Conservation (phyloP, 495 filamentous ascomycete species). For the Penicillium goetzii region DNA sequence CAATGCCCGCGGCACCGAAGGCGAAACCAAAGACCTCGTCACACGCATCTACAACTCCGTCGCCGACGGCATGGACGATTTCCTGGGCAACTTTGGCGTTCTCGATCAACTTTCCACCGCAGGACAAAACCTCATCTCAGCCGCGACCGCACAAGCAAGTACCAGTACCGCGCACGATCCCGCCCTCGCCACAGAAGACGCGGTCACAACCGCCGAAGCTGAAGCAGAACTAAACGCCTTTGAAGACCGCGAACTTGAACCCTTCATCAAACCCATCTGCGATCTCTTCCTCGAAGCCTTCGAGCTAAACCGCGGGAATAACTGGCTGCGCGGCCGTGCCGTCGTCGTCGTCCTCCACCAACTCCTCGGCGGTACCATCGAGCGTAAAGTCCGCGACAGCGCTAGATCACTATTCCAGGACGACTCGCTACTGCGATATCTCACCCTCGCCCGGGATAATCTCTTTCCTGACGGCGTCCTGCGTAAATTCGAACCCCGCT, state of each 20-base stretch:
- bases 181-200: conserved; percentile 57
- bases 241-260: conserved; percentile 84
- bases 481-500: conserved; percentile 55
- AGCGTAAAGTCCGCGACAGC: conserved; percentile 87
- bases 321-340: conserved; percentile 89
- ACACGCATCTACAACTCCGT: conserved; percentile 94
- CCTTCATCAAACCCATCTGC: conserved; percentile 97
- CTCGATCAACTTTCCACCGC: conserved; percentile 92
- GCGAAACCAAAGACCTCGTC: conserved; percentile 85
- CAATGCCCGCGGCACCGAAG: conserved; percentile 54
- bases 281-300: conserved; percentile 97
- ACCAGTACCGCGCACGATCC: conserved; percentile 40
- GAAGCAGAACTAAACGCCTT: conserved; percentile 95
- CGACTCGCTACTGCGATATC: conserved; percentile 74
- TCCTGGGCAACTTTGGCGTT: conserved; percentile 91
- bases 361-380: conserved; percentile 81
- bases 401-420: conserved; percentile 71
- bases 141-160: conserved; percentile 77
- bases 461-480: conserved; percentile 79
- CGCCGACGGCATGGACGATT: conserved; percentile 97
- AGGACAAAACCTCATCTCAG: conserved; percentile 89
- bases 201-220: conserved; percentile 78
- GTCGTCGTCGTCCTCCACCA: conserved; percentile 83
- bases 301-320: conserved; percentile 90
- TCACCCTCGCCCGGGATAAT: conserved; percentile 66